These are phyloP conservation scores for Rubroboletus pulcherrimus DNA, from an alignment of 768 basidiomycete species.

Conservation along the genomic window DNA sequence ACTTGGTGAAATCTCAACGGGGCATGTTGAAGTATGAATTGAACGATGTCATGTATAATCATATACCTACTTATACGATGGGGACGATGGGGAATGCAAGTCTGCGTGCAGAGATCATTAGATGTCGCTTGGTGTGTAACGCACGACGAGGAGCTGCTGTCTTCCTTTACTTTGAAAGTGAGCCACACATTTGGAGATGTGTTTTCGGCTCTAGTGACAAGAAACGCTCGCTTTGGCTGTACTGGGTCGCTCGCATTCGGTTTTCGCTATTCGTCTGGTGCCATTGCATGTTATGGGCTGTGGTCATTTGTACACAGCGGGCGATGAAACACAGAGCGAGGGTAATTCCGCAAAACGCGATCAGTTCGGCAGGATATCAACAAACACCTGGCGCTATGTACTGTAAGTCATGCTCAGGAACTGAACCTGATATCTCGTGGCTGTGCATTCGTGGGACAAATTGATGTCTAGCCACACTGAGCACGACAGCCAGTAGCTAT, in stretches of 20 bases:
- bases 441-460: slow-evolving; percentile 17
- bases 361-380: too few relatives aligned
- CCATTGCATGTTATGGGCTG: too few relatives aligned
- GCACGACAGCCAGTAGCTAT: not conserved
- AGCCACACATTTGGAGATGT: not conserved
- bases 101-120: not conserved
- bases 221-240: not conserved
- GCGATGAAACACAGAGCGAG: too few relatives aligned
- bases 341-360: too few relatives aligned
- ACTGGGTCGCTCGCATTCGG: not conserved
- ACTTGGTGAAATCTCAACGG: slow-evolving; percentile 7
- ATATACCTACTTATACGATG: not conserved
- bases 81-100: not conserved
- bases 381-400: too few relatives aligned
- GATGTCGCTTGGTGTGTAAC: not conserved
- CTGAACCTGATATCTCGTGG: slow-evolving; percentile 5
- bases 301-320: too few relatives aligned
- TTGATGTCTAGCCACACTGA: not conserved
- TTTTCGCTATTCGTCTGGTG: not conserved
- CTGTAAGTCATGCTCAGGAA: too few relatives aligned
- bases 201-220: not conserved
- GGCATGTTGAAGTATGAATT: not conserved
- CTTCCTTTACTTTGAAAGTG: not conserved
- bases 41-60: not conserved
- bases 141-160: not conserved